Percentiles rank a stretch among this genome's conserved stretches.
phyloP scores from a whole-genome alignment of 192 early-diverging fungal species.

The Umbelopsis sp. region DNA sequence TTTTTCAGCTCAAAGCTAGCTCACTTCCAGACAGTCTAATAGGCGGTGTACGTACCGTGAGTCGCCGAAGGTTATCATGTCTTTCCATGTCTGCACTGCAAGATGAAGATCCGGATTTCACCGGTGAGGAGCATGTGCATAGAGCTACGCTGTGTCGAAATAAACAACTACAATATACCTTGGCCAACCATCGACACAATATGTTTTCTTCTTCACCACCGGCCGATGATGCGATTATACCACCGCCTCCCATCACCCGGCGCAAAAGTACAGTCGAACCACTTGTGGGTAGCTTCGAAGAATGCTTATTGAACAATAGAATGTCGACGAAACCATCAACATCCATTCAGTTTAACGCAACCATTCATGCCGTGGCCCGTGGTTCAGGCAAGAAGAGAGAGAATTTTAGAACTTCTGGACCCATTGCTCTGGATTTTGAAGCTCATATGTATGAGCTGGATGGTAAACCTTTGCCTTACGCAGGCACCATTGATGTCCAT shows the following conservation, averaged over 20 bases:
- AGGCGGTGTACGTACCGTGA: not conserved
- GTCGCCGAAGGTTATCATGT: not conserved
- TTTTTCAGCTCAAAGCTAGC: not conserved
- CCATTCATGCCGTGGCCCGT: not conserved
- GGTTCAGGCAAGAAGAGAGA: constrained; percentile 11
- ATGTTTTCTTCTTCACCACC: constrained; percentile 2
- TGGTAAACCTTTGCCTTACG: constrained; percentile 4
- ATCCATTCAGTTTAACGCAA: constrained; percentile 1
- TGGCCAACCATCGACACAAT: not conserved
- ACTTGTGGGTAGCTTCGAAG: constrained; percentile 10
- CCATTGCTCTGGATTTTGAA: not conserved
- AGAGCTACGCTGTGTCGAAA: not conserved
- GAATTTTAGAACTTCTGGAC: constrained; percentile 11
- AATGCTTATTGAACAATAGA: constrained; percentile 9
- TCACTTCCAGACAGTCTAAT: not conserved
- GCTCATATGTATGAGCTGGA: constrained; percentile 12
- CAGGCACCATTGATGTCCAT: constrained; percentile 3
- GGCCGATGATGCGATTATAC: not conserved
- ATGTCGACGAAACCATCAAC: not conserved
- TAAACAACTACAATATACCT: constrained; percentile 4
- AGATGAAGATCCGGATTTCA: not conserved
- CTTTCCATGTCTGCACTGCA: not conserved
- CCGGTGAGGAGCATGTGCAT: not conserved
- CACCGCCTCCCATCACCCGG: not conserved
- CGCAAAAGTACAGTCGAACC: not conserved